Evolutionary conservation across 495 filamentous ascomycete species (phyloP).

Genomic region (Trichocladium antarcticum): DNA sequence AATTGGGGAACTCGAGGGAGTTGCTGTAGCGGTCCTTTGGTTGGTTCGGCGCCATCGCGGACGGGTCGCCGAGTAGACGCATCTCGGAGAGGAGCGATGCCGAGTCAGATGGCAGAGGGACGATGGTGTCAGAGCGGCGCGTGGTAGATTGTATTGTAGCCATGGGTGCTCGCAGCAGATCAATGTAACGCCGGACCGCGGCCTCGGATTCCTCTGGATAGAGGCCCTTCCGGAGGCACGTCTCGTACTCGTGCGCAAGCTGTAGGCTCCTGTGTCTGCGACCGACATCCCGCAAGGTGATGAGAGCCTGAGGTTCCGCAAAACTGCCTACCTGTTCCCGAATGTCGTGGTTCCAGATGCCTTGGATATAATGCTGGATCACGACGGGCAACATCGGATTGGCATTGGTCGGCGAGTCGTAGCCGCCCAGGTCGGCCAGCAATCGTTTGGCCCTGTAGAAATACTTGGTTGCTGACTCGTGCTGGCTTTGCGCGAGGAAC

Average conservation of each 20-base stretch:
- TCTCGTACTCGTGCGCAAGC: slow-evolving; percentile 39
- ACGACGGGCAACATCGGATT: slow-evolving; percentile 16
- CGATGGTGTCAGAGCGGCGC: slow-evolving; percentile 13
- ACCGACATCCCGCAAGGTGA: slow-evolving; percentile 24
- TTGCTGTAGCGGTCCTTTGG: slow-evolving; percentile 41
- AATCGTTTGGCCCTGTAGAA: slow-evolving; percentile 30
- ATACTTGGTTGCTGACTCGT: slow-evolving; percentile 38
- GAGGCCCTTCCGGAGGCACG: slow-evolving; percentile 31
- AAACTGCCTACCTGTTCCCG: slow-evolving; percentile 31
- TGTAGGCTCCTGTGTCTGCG: slow-evolving; percentile 38
- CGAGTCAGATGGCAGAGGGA: slow-evolving; percentile 19
- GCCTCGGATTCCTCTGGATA: slow-evolving; percentile 25
- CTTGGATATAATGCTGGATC: slow-evolving; percentile 34
- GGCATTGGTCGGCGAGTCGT: slow-evolving; percentile 9
- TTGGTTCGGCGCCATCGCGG: slow-evolving; percentile 35
- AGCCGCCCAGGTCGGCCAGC: slow-evolving; percentile 25
- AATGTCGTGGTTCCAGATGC: slow-evolving; percentile 30
- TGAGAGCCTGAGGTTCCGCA: slow-evolving; percentile 5
- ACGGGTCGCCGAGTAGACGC: slow-evolving; percentile 31
- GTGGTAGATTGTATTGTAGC: neutral
- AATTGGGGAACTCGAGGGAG: slow-evolving; percentile 59
- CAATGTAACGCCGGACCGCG: slow-evolving; percentile 33
- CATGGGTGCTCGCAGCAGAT: slow-evolving; percentile 18
- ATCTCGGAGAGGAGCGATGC: slow-evolving; percentile 23
- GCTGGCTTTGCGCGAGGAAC: slow-evolving; percentile 34